Evolutionary conservation across 768 basidiomycete genomes (phyloP).

Genomic region (Mrakia frigida): DNA sequence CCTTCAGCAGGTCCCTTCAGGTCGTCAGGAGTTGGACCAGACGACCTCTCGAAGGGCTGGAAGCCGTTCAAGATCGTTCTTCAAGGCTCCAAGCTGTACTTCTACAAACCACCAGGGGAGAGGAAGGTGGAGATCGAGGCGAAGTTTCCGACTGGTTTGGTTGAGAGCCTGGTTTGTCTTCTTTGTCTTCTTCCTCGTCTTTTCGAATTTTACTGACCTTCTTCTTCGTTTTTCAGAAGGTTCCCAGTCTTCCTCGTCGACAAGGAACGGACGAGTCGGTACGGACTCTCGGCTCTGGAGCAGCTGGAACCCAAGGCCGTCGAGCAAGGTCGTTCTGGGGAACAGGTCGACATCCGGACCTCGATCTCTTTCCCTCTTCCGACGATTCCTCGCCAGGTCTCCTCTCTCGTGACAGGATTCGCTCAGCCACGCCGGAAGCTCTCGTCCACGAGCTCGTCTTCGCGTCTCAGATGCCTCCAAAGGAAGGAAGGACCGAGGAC

Average conservation of each 20-base stretch:
- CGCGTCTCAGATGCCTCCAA: conserved; percentile 53
- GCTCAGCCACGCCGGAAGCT: conserved; percentile 70
- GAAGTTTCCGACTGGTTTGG: conserved; percentile 57
- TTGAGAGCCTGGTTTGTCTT: not conserved
- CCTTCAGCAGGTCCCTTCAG: conserved; percentile 13
- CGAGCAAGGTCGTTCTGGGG: conserved; percentile 73
- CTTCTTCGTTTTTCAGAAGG: not conserved
- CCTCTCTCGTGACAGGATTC: conserved; percentile 41
- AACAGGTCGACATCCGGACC: conserved; percentile 64
- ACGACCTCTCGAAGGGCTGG: conserved; percentile 62
- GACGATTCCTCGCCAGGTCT: not conserved
- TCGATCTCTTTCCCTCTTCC: conserved; percentile 46
- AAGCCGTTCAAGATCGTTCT: conserved; percentile 79
- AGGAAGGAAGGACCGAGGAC: not conserved
- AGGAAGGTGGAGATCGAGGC: conserved; percentile 60
- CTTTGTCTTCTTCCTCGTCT: not conserved
- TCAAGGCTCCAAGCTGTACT: conserved; percentile 76
- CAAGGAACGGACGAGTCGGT: conserved; percentile 14
- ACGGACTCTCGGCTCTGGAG: not conserved
- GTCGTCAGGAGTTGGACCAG: conserved; percentile 35
- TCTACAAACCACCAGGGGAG: conserved; percentile 74
- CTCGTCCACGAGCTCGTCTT: conserved; percentile 76
- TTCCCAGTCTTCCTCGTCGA: not conserved
- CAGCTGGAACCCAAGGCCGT: not conserved
- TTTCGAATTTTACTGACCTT: not conserved